Percentiles rank a stretch among this genome's conserved stretches.
Conservation (phyloP, 352 stramenopile genomes). For the Thalassiosira livingstoniorum region DNA sequence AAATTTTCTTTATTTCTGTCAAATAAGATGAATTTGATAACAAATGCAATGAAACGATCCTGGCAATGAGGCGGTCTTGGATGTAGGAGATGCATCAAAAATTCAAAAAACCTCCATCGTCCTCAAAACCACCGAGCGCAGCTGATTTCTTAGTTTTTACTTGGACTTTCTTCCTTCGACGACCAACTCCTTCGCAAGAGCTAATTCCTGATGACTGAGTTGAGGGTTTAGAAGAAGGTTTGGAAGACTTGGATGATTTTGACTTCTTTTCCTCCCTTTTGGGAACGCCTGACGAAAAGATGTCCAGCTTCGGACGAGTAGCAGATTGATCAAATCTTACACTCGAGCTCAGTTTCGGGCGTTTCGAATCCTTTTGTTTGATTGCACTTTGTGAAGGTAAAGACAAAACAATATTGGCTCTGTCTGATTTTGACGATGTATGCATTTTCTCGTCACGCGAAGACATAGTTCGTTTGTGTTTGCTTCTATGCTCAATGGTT, state of each 20-base stretch:
- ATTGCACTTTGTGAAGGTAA: slow-evolving; percentile 49
- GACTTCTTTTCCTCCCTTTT: slow-evolving; percentile 25
- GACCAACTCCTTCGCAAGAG: slow-evolving; percentile 34
- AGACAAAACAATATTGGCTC: slow-evolving; percentile 32
- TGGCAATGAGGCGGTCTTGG: too few relatives aligned
- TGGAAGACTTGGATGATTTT: slow-evolving; percentile 22
- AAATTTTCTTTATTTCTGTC: too few relatives aligned
- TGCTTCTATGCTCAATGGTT: slow-evolving; percentile 8
- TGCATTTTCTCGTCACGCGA: not conserved
- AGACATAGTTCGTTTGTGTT: slow-evolving; percentile 36
- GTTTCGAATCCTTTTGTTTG: slow-evolving; percentile 50
- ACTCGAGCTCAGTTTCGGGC: slow-evolving; percentile 30
- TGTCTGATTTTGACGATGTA: not conserved
- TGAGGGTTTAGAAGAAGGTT: slow-evolving; percentile 24
- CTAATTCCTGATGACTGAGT: slow-evolving; percentile 48
- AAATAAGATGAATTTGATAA: too few relatives aligned
- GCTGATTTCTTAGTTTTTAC: slow-evolving; percentile 46
- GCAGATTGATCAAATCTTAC: slow-evolving; percentile 56
- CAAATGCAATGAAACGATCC: too few relatives aligned
- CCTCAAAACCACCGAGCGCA: slow-evolving; percentile 30
- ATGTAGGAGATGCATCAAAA: too few relatives aligned
- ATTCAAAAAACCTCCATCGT: slow-evolving; percentile 54
- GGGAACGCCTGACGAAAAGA: slow-evolving; percentile 41
- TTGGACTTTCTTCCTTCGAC: slow-evolving; percentile 35
- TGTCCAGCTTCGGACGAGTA: slow-evolving; percentile 43